Conservation (phyloP, 441 rosid species). For the Brassica hybrid region DNA sequence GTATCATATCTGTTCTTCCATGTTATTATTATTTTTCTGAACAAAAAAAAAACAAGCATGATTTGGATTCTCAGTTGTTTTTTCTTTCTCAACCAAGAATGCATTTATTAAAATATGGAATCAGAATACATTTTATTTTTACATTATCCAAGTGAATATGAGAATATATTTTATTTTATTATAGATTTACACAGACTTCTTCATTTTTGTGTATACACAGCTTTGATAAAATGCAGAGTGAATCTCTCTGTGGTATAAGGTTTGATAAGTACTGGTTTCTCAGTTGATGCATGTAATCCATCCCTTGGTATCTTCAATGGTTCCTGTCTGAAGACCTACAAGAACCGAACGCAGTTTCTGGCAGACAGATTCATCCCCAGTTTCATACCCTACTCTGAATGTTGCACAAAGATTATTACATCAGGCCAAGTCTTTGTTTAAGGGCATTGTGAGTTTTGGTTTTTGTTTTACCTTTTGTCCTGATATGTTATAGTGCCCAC, state of each 20-base stretch:
- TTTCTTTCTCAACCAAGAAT: slow-evolving; percentile 37
- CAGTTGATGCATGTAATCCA: slow-evolving; percentile 62
- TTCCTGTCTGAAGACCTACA: slow-evolving; percentile 74
- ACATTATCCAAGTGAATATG: background rate
- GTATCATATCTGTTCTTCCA: slow-evolving; percentile 39
- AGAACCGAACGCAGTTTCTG: slow-evolving; percentile 60
- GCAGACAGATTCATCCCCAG: slow-evolving; percentile 50
- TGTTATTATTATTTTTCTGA: slow-evolving; percentile 19
- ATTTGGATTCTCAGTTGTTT: slow-evolving; percentile 38
- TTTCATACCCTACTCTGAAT: slow-evolving; percentile 68
- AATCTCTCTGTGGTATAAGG: background rate
- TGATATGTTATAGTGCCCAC: slow-evolving; percentile 73
- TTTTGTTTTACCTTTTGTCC: slow-evolving; percentile 53
- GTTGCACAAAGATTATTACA: slow-evolving; percentile 12
- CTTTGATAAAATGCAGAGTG: background rate
- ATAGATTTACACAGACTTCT: background rate
- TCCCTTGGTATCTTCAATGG: slow-evolving; percentile 67
- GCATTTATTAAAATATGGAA: slow-evolving; percentile 28
- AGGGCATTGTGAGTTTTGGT: background rate
- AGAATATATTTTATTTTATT: background rate
- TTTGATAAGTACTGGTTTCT: slow-evolving; percentile 20
- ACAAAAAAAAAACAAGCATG: slow-evolving; percentile 9
- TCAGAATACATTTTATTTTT: slow-evolving; percentile 9
- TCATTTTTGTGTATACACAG: background rate
- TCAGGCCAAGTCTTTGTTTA: slow-evolving; percentile 23